These are phyloP conservation scores for Cladosporium sp. DNA, from an alignment of 2,329 filamentous ascomycete genomes.

Conservation along the genomic window DNA sequence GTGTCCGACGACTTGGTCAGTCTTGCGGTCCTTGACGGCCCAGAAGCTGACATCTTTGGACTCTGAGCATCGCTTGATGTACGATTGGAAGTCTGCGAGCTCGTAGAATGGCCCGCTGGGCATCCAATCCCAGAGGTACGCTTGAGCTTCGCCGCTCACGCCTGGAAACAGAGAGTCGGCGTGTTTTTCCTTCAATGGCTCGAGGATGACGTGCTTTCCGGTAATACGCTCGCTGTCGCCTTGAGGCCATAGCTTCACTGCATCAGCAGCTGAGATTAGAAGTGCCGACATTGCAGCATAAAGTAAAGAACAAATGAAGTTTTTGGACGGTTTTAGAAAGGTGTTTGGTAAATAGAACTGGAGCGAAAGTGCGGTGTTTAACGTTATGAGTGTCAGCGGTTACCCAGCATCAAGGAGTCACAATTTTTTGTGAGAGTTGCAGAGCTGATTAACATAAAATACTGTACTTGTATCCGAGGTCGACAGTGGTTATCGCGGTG, in stretches of 20 bases:
- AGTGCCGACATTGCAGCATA: not conserved
- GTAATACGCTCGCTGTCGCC: slow-evolving; percentile 12
- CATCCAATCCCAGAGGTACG: slow-evolving; percentile 47
- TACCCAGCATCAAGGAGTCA: not conserved
- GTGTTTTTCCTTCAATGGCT: slow-evolving; percentile 17
- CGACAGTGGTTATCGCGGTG: not conserved
- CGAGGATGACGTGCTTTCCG: slow-evolving; percentile 22
- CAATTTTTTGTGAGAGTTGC: not conserved
- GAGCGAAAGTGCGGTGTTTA: not conserved
- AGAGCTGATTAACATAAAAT: not conserved
- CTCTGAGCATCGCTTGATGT: slow-evolving; percentile 31
- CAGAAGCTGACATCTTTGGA: slow-evolving; percentile 46
- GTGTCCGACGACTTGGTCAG: slow-evolving; percentile 42
- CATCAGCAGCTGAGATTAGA: slow-evolving; percentile 11
- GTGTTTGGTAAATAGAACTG: not conserved
- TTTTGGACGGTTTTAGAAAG: not conserved
- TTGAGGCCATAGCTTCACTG: slow-evolving; percentile 3
- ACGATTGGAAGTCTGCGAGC: slow-evolving; percentile 21
- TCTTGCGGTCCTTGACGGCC: slow-evolving; percentile 37
- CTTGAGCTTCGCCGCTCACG: slow-evolving; percentile 20
- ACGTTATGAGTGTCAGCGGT: not conserved
- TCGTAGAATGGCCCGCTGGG: slow-evolving; percentile 38
- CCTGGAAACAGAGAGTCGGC: slow-evolving; percentile 21
- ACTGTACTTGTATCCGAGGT: not conserved
- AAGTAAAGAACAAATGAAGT: not conserved